These are phyloP conservation scores for Albugo laibachii DNA, from an alignment of 352 stramenopile genomes.

Conservation along the genomic window DNA sequence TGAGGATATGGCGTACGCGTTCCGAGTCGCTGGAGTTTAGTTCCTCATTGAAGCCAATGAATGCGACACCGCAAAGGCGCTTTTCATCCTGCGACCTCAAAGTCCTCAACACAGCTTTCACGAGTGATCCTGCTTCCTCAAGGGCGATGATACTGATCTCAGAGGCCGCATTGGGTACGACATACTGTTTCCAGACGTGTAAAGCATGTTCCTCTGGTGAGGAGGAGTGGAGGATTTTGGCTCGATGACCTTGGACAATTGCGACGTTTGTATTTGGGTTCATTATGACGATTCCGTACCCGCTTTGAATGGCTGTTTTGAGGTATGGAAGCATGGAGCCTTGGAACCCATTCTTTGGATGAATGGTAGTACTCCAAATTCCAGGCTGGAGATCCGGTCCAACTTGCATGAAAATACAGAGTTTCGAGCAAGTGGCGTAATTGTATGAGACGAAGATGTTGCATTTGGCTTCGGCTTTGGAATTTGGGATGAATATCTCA, in stretches of 20 bases:
- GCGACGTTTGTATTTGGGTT: constrained; percentile 72
- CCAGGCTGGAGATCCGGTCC: constrained; percentile 46
- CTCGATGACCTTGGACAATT: constrained; percentile 55
- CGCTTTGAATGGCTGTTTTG: constrained; percentile 67
- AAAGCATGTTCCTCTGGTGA: constrained; percentile 57
- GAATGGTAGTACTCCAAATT: constrained; percentile 50
- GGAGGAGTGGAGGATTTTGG: constrained; percentile 61
- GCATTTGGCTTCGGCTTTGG: constrained; percentile 67
- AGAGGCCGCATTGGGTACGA: constrained; percentile 52
- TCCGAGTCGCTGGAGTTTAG: constrained; percentile 31
- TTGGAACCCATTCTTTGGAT: constrained; percentile 64
- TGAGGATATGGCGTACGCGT: constrained; percentile 31
- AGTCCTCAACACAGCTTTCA: constrained; percentile 49
- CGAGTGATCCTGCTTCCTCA: constrained; percentile 36
- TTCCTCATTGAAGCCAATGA: constrained; percentile 67
- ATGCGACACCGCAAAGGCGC: constrained; percentile 57
- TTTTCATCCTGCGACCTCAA: constrained; percentile 32
- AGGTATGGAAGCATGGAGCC: constrained; percentile 78
- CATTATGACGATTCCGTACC: constrained; percentile 60
- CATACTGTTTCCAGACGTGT: constrained; percentile 79
- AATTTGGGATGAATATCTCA: constrained; percentile 79
- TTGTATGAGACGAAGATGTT: constrained; percentile 74
- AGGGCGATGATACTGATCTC: constrained; percentile 76
- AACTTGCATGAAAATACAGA: constrained; percentile 68
- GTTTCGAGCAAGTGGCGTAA: constrained; percentile 53